These are phyloP conservation scores for Coprinopsis sp. DNA, from an alignment of 768 basidiomycete species.

Conservation along the genomic window DNA sequence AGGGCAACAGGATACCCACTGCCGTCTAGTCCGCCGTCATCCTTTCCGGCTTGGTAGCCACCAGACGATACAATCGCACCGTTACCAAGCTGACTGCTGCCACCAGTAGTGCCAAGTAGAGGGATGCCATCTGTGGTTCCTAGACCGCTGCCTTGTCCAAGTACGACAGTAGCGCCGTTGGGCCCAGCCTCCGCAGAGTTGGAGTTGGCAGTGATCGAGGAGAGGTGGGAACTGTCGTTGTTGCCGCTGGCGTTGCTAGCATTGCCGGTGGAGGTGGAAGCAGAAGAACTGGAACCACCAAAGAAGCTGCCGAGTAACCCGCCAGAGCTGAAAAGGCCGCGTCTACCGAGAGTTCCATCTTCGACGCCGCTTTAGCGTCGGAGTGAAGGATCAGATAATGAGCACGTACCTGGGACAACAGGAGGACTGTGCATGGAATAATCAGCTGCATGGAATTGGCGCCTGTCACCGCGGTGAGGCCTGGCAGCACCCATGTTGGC, in stretches of 20 bases:
- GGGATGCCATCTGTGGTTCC: too few relatives aligned
- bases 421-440: slow-evolving; percentile 1
- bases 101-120: too few relatives aligned
- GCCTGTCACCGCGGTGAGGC: neutral
- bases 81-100: too few relatives aligned
- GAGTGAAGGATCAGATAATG: neutral
- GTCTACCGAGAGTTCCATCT: too few relatives aligned
- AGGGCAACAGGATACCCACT: neutral
- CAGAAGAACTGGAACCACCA: neutral
- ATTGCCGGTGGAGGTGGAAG: neutral
- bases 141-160: neutral
- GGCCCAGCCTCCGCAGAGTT: neutral
- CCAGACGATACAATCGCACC: too few relatives aligned
- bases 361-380: neutral
- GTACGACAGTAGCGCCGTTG: neutral
- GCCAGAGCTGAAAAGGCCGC: too few relatives aligned
- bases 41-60: too few relatives aligned
- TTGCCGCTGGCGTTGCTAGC: too few relatives aligned
- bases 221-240: neutral
- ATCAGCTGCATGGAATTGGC: slow-evolving; percentile 8
- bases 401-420: slow-evolving; percentile 4
- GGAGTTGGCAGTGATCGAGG: neutral
- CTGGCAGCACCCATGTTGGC: slow-evolving; percentile 5
- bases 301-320: too few relatives aligned
- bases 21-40: too few relatives aligned